Evolutionary conservation across 139 green algal genomes (phyloP).

Genomic region (Ettlia oleoabundans): DNA sequence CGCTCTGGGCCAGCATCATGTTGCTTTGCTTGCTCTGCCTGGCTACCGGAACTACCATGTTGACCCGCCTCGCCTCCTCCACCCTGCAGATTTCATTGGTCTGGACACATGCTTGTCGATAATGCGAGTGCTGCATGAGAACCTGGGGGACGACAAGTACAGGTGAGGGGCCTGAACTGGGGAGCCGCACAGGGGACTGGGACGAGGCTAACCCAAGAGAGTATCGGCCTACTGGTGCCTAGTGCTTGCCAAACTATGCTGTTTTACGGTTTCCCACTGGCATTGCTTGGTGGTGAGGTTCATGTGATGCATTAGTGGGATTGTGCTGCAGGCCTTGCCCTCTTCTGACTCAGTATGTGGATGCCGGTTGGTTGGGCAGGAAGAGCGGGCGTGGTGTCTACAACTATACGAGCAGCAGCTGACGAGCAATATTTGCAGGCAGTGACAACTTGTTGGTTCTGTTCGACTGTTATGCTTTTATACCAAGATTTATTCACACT

Average conservation of each 20-base stretch:
- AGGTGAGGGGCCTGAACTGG: not conserved
- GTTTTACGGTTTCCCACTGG: no score
- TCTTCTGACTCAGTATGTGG: slow-evolving; percentile 82
- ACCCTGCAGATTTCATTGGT: slow-evolving; percentile 72
- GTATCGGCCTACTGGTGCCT: not conserved
- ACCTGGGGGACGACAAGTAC: slow-evolving; percentile 93
- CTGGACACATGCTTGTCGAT: slow-evolving; percentile 94
- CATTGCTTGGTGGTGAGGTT: slow-evolving; percentile 73
- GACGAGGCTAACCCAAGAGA: not conserved
- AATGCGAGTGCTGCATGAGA: slow-evolving; percentile 88
- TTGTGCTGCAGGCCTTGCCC: slow-evolving; percentile 37
- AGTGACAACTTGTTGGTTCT: no score
- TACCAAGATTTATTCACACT: no score
- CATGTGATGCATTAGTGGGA: not conserved
- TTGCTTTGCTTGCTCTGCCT: not conserved
- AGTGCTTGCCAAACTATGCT: no score
- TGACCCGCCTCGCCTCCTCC: no score
- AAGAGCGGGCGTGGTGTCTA: slow-evolving; percentile 77
- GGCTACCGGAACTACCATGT: no score
- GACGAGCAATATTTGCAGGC: not conserved
- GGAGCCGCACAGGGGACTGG: not conserved
- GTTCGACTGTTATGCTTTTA: no score
- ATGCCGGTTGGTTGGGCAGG: slow-evolving; percentile 86
- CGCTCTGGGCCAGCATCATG: not conserved
- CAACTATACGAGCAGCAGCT: slow-evolving; percentile 48